Evolutionary conservation across 345 rosid species (phyloP), one percentile per base, ranked within the genome.

Genomic region (Salix exigua): DNA sequence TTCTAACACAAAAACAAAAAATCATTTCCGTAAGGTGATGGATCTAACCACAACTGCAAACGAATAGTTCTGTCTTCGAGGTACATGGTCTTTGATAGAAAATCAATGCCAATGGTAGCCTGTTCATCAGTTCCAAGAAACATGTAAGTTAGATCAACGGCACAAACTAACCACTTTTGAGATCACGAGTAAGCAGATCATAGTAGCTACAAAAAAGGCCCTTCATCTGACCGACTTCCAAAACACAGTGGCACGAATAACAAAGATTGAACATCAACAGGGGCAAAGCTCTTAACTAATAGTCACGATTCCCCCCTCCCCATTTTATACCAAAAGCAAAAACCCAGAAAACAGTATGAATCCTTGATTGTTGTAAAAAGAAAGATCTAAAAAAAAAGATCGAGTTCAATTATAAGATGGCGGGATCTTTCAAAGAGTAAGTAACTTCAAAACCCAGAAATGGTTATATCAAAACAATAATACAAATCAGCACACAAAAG

Each of bases 11-110:
- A 16, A 25, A 63, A 48, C 65, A 70, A 46, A 38, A 70, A 61
- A 37, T 14, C 10, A 25, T 2, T 60, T 33, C 30, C 46, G 33
- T 48, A 7, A 50, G 60, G 63, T 18, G 69, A 42, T 18, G 70
- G 62, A 60, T 28, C 79, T 76, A 23, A 76, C 79, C 79, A 76
- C 21, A 76, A 72, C 67, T 76, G 79, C 79, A 76, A 69, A 60
- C 79, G 65, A 69, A 76, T 73, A 69, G 79, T 76, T 76, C 79
- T 66, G 70, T 76, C 79, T 76, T 76, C 74, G 30, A 76, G 79
- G 38, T 76, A 76, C 79, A 76, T 76, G 26, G 79, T 76, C 53
- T 76, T 76, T 30, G 79, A 76, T 28, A 76, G 79, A 76, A 76
- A 76, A 69, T 76, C 79, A 25, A 76, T 76, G 65, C 79, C 79